Evolutionary conservation across 2,329 filamentous ascomycete genomes (phyloP), one percentile per base, ranked within the genome.

Genomic region (Paraconiothyrium brasiliense): DNA sequence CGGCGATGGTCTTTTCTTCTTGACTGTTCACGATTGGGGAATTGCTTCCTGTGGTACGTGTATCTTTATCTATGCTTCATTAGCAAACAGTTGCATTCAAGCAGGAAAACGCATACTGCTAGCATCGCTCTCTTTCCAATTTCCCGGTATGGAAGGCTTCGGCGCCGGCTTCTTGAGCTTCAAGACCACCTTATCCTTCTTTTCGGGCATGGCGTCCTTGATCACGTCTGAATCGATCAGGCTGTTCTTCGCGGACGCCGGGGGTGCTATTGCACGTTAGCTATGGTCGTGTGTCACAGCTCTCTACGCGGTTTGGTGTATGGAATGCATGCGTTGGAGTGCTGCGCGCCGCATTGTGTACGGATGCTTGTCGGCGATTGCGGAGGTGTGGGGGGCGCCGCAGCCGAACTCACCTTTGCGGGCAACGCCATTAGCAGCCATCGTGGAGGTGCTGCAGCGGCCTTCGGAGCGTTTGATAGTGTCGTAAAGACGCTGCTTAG

Each of bases 1-100:
- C 91, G 62, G 92, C 89, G 69, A 91, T 87, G 14, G 92, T 89
- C 63, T 84, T 87, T 62, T 93, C 89, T 71, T 96, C 92, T 55
- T 97, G 86, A 57, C 88, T 86, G 70, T 83, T 85, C 35, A 85
- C 76, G 48, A 81, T 69, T 1, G 79, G 79, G 11, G 78, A 79
- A 27, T 69, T 68, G 41, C 63, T 57, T n/a, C 63, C 61, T 10
- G 71, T 30, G 1, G 67, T 48, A 20, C 66, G 59, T 16, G 69
- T 57, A 30, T 69, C 59, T 59, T 75, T 76, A 58, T 76, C 73
- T 41, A 11, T n/a, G 13, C 0, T 32, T 11, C 24, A 20, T 54
- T 54, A 54, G 51, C 51, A 20, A 24, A 43, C 14, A 46, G 47
- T 52, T 47, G 13, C 49, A 52, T 49, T 27, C 27, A 20, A 3